Evolutionary conservation across 352 stramenopile genomes (phyloP).

Genomic region (Aphanomyces cochlioides): DNA sequence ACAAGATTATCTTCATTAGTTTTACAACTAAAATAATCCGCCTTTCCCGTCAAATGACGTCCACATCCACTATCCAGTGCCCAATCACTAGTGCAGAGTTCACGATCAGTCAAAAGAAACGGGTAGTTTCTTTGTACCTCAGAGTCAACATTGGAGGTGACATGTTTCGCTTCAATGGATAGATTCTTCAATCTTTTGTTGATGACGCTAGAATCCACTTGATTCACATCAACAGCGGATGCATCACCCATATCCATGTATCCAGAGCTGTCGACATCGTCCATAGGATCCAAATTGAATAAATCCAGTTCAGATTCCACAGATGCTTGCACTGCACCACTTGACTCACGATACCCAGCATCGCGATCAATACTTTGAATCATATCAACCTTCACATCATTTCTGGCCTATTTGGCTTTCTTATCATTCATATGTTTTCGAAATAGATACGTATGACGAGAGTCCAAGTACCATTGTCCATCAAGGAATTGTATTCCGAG

Average conservation of each 20-base stretch:
- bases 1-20: background rate
- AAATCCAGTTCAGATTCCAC: no score
- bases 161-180: background rate
- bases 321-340: no score
- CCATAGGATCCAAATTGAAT: no score
- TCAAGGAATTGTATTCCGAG: slow-evolving; percentile 2
- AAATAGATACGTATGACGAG: no score
- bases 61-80: background rate
- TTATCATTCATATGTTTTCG: background rate
- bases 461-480: slow-evolving; percentile 8
- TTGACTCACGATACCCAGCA: no score
- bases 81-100: background rate
- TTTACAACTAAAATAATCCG: background rate
- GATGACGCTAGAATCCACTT: no score
- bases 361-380: background rate
- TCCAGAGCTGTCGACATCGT: no score
- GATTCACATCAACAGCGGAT: no score
- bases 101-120: background rate
- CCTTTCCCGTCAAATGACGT: no score
- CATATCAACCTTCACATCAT: background rate
- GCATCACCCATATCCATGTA: no score
- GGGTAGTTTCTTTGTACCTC: background rate
- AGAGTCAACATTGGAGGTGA: background rate
- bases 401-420: background rate
- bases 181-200: background rate